Evolutionary conservation across 140 eudicot genomes (phyloP), one percentile per base, ranked within the genome.

Genomic region (Bidens hawaiensis): DNA sequence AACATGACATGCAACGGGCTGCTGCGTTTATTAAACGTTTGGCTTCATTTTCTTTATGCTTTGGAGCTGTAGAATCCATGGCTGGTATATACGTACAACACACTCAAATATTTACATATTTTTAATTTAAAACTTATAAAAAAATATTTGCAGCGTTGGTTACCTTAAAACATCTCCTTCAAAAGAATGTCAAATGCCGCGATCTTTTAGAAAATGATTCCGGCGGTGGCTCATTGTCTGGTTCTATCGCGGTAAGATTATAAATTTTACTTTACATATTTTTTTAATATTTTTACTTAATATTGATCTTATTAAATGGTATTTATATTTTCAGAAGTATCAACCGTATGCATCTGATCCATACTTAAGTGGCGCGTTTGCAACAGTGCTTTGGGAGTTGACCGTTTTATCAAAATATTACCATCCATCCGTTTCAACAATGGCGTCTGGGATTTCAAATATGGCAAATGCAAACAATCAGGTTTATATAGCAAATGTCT

Each of bases 1-100:
- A 93, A 63, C 96, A 93, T 75, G 99, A 93, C 70, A 88, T 85
- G 95, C 99, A 93, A 77, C 76, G 99, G 30, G 96, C 96, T 74
- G 99, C 96, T 25, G 99, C 95, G n/a, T 93, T 93, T 38, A 82
- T 88, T 62, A 93, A 93, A 72, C 93, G 99, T 49, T 48, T 93
- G 73, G 93, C 99, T 18, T 79, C 96, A 5, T 84, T 85, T 49
- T 71, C 96, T 12, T 62, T 93, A 74, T 93, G 91, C 75, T 84
- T 81, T 62, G 96, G 95, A 14, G 80, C 89, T 66, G 93, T 96
- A 1, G 99, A 93, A 76, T 88, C 96, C 73, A 87, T 93, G 95
- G 89, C 99, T 66, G 99, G 99, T 91, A 77, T 64, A 16, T 12
- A n/a, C n/a, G n/a, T n/a, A 26, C 42, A 17, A 4, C 14, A 8